Base-by-base conservation (phyloP, 1,284 basidiomycete genomes). In the Sutorius eximius region DNA sequence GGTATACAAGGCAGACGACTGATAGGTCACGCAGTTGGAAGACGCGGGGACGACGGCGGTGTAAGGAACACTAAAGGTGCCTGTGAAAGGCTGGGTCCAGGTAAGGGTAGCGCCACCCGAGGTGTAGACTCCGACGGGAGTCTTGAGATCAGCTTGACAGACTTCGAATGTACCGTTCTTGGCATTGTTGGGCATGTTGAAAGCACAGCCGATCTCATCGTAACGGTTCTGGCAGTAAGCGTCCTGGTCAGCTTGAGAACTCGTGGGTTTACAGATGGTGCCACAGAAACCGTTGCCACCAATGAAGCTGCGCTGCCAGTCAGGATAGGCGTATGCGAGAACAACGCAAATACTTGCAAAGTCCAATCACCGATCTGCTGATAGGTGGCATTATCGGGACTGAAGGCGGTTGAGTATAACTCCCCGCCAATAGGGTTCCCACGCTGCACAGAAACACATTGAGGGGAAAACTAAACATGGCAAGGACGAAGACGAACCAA, bases 181-280 rank as follows among this genome's bases (percentile, higher is more conserved):
- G n/a, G 81, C 84, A 41, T 76, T 75, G 60, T 79, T 83, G 20
- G 87, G 87, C 29, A 81, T 82, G 68, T 90, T 90, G 73, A 84
- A 88, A 4, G 64, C 57, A 65, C 87, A 91, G 0, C 87, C 88
- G 51, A 87, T 76, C 44, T 79, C 77, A 63, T 90, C 88, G 59
- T 75, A 83, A 50, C 78, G 75, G 72, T 87, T 82, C 62, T 85
- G 72, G 74, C 88, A 90, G 66, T 75, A 82, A 27, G 73, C 60
- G 1, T 73, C 20, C 43, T 71, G 68, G 33, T 72, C 72, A 13
- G 75, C 73, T 40, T 79, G 70, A 13, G 77, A 66, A 36, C 69
- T 70, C 7, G 73, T 61, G 2, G 85, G 85, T 61, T 86, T 81
- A 66, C 89, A 90, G 2, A 74, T 75, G 53, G 82, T 83, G 45